Percentiles rank a stretch among this genome's conserved stretches.
Evolutionary conservation across 2,329 filamentous ascomycete genomes (phyloP).

Genomic region (Penicillium sp.): DNA sequence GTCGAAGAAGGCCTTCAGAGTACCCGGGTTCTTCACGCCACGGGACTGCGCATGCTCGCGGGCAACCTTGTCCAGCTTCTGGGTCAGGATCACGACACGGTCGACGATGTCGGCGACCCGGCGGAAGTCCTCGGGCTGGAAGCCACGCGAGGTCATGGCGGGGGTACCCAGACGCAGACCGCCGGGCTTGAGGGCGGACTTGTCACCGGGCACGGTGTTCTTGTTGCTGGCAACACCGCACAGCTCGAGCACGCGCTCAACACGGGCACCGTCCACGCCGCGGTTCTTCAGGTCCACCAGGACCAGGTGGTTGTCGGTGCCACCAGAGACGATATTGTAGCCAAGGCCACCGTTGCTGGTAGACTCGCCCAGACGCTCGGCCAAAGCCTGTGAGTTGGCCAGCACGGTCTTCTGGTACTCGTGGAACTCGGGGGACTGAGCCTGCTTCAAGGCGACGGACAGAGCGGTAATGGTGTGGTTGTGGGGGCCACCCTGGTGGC

Average conservation of each 20-base stretch:
- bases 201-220: conserved; percentile 96
- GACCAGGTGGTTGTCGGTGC: conserved; percentile 97
- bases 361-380: conserved; percentile 69
- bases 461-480: conserved; percentile 99
- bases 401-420: conserved; percentile 91
- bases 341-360: conserved; percentile 70
- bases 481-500: conserved; percentile 97
- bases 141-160: conserved; percentile 97
- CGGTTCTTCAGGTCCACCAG: conserved; percentile 89
- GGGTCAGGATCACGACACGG: conserved; percentile 76
- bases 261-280: conserved; percentile 84
- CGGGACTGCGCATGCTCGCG: conserved; percentile 74
- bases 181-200: conserved; percentile 87
- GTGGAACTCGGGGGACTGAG: conserved; percentile 85
- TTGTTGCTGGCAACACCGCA: conserved; percentile 98
- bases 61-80: conserved; percentile 69
- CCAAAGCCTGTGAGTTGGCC: conserved; percentile 88
- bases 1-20: conserved; percentile 96
- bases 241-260: conserved; percentile 86
- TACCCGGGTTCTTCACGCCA: conserved; percentile 94
- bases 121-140: conserved; percentile 83
- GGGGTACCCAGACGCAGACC: conserved; percentile 93
- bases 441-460: conserved; percentile 92
- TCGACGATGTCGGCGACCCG: conserved; percentile 85
- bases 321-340: conserved; percentile 92